Evolutionary conservation across 345 rosid species (phyloP).

Genomic region (Stellera chamaejasme): DNA sequence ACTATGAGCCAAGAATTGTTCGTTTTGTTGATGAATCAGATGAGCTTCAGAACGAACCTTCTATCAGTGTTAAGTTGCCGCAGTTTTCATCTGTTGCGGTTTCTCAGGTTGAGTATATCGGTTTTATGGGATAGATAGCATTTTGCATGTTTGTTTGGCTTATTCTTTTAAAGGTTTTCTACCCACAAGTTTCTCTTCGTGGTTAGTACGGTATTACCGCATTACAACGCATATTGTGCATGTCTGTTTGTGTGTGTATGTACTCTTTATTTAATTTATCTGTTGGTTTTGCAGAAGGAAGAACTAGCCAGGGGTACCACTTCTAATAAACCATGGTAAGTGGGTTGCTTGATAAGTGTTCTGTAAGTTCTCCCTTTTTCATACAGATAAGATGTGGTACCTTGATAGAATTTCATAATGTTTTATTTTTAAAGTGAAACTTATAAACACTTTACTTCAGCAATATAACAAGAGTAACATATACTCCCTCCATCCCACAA

Average conservation of each 20-base stretch:
- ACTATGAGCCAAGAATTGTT: slow-evolving; percentile 35
- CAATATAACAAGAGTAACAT: no score
- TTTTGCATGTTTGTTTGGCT: slow-evolving; percentile 1
- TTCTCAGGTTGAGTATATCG: slow-evolving; percentile 38
- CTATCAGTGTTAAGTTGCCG: slow-evolving; percentile 35
- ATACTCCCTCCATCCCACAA: no score
- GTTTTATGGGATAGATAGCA: background rate
- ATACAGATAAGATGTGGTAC: background rate
- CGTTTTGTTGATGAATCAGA: slow-evolving; percentile 40
- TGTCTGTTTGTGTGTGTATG: background rate
- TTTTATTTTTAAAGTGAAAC: slow-evolving; percentile 2
- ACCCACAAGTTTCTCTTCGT: background rate
- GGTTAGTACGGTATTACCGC: background rate
- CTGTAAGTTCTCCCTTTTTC: background rate
- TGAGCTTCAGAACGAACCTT: slow-evolving; percentile 13
- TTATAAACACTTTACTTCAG: background rate
- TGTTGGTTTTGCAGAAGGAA: slow-evolving; percentile 17
- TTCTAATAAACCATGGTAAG: slow-evolving; percentile 37
- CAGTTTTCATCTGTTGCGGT: slow-evolving; percentile 80
- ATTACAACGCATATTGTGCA: background rate
- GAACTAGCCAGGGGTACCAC: slow-evolving; percentile 12
- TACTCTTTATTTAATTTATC: slow-evolving; percentile 2
- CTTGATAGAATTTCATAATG: background rate
- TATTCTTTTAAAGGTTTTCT: slow-evolving; percentile 1
- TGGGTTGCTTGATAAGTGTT: background rate